Evolutionary conservation across 2,329 filamentous ascomycete species (phyloP), one percentile per base, ranked within the genome.

Genomic region (Talaromyces funiculosus): DNA sequence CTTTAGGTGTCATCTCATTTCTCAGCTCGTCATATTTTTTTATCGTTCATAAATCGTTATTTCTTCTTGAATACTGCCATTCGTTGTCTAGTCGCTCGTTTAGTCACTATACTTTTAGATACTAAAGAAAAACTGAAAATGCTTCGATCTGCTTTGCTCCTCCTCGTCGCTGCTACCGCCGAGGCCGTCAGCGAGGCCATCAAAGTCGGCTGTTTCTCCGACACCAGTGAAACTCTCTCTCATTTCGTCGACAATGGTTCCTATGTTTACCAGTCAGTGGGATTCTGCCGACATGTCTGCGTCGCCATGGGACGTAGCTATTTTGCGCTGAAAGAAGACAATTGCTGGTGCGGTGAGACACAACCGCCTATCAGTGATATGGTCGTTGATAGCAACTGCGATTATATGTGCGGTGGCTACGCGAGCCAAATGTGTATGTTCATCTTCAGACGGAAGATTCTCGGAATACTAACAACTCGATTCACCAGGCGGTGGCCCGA

Each of bases 331-430:
- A 51, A 16, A 18, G 57, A 35, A 22, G n/a, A 10, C 26, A 3
- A 59, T 24, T 59, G 57, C 45, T 42, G 37, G 35, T 59, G 57
- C 40, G 57, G 57, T 53, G 38, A 31, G 22, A 45, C 29, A 22
- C 3, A 53, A 20, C 57, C 57, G 33, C 57, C 57, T 14, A 31
- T 49, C 6, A 43, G 33, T 33, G 57, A 59, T 42, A 31, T 59
- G 33, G 35, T 59, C 35, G 35, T 40, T 26, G 33, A 35, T 12
- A 24, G 20, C 9, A 53, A 37, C 8, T 59, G 57, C 31, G 9
- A 51, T 53, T 14, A 42, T 16, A 22, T 35, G 9, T 59, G 57
- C 42, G 22, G 24, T 20, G 57, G 43, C 4, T 59, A 33, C 10
- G 29, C 12, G 9, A 20, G 7, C 3, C 10, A 53, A 14, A 53